A percentile compares a stretch with the other conserved stretches of the same genome.
Evolutionary conservation across 768 basidiomycete genomes (phyloP).

Genomic region (Leccinum boreale): DNA sequence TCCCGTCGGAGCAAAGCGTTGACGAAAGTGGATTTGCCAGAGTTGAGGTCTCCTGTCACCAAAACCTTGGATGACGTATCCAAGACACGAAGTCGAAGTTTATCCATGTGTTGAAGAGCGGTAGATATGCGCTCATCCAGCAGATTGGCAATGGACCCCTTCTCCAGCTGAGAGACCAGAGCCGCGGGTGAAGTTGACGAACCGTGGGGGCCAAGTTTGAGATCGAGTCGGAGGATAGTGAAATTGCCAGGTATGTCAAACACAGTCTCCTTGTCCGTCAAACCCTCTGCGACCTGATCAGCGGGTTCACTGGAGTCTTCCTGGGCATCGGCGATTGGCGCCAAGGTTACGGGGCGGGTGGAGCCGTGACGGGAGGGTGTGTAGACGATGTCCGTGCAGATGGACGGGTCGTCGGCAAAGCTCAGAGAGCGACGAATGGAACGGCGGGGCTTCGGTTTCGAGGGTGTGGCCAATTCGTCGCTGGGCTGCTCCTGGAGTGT

Average conservation of each 20-base stretch:
- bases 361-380: conserved; percentile 46
- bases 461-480: conserved; percentile 25
- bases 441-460: conserved; percentile 32
- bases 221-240: conserved; percentile 86
- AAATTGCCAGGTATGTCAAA: conserved; percentile 58
- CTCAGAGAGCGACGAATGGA: conserved; percentile 68
- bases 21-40: conserved; percentile 98
- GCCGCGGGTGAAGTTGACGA: conserved; percentile 59
- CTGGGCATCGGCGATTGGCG: conserved; percentile 46
- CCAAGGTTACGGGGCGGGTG: conserved; percentile 57
- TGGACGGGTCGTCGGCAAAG: conserved; percentile 79
- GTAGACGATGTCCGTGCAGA: conserved; percentile 63
- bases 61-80: conserved; percentile 95
- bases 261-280: conserved; percentile 35
- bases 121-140: conserved; percentile 79
- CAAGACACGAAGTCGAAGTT: conserved; percentile 80
- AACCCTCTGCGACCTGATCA: conserved; percentile 21
- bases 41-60: conserved; percentile 96
- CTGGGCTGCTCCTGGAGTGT: conserved; percentile 51
- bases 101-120: conserved; percentile 75
- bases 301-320: conserved; percentile 24
- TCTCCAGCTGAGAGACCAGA: conserved; percentile 90
- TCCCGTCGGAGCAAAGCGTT: conserved; percentile 89
- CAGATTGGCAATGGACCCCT: conserved; percentile 87
- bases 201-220: conserved; percentile 79